phyloP scores from a whole-genome alignment of 257 asterid species.

The Solanum commersonii region DNA sequence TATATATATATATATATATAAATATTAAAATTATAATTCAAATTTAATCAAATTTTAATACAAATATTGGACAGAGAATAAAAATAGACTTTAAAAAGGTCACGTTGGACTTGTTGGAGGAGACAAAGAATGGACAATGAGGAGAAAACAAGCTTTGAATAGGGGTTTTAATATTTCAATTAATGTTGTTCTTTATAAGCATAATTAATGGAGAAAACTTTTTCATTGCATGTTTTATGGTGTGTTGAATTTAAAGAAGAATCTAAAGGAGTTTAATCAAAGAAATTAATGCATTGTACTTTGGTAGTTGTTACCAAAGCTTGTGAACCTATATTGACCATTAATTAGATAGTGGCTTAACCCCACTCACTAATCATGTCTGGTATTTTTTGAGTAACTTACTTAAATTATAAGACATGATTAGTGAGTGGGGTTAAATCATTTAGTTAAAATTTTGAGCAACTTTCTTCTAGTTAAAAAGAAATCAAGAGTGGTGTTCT shows the following conservation, averaged over 20 bases:
- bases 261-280: neutral
- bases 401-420: neutral
- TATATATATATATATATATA: too few relatives aligned
- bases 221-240: neutral
- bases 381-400: neutral
- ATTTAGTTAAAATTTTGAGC: neutral
- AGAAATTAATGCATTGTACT: neutral
- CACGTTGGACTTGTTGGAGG: neutral
- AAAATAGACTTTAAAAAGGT: neutral
- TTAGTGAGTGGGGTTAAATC: neutral
- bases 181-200: neutral
- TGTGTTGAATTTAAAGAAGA: neutral
- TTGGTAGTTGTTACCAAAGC: neutral
- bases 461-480: neutral
- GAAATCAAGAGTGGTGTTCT: neutral
- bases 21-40: too few relatives aligned
- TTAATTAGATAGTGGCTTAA: neutral
- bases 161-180: neutral
- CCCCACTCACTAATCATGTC: neutral
- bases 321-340: neutral
- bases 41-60: rapidly evolving
- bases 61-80: rapidly evolving
- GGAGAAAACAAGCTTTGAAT: neutral
- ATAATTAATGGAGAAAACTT: neutral
- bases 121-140: neutral